Base-by-base conservation (phyloP, 2,329 filamentous ascomycete species). In the Phialophora tarda region DNA sequence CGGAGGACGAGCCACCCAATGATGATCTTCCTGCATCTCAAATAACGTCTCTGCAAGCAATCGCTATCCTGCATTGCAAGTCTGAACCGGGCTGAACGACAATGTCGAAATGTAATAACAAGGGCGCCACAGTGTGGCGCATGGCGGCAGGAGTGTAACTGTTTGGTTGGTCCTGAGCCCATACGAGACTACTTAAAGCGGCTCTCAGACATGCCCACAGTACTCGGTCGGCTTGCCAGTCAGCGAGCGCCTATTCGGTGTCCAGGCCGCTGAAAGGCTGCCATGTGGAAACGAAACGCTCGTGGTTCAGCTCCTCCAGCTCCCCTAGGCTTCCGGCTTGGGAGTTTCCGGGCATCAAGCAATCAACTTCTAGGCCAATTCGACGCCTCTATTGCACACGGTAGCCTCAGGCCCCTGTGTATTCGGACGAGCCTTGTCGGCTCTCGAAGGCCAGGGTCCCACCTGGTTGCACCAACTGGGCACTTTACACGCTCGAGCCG, bases 111-210 rank as follows among this genome's bases (percentile, higher is more conserved):
- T n/a, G 38, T 44, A 34, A 58, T 17, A 47, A 48, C 14, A 24
- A 44, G 14, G 50, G 30, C 64, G 64, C 64, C 64, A 63, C 64
- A 66, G 26, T 66, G 64, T 59, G 59, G 64, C 64, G 64, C 54
- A 59, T 12, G 44, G 44, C 28, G 1, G 7, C 21, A 10, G 28
- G 17, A 48, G 26, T 47, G 54, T 3, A 26, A 55, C 11, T 1
- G 8, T 11, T 24, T 56, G 62, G 48, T 53, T 61, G 59, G 59
- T 28, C 11, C 32, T 53, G 47, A 53, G 23, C 11, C 47, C 28
- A 61, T 53, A 61, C 48, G 62, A 64, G 34, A 3, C 48, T 12
- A 32, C n/a, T n/a, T n/a, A 8, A 24, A 61, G 47, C 44, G 32
- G 10, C 24, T 17, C 47, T 61, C 59, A 53, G 28, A 61, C 57